Base-by-base conservation (phyloP, 2,329 filamentous ascomycete genomes). In the Lojkania enalia region DNA sequence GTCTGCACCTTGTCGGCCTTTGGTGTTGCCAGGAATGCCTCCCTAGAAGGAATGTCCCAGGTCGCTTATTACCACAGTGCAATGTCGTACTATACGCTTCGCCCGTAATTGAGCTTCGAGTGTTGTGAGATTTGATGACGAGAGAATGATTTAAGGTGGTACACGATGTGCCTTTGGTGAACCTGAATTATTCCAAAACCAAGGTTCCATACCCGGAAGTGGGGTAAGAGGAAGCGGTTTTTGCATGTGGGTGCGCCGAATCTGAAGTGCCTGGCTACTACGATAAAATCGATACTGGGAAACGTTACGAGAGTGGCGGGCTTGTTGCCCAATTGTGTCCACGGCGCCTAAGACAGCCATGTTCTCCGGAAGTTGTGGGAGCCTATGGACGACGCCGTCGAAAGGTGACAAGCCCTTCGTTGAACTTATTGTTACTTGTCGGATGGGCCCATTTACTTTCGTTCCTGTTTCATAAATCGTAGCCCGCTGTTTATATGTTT, bases 201-300 rank as follows among this genome's bases (percentile, higher is more conserved):
- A 33, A 16, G 30, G 39, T 19, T 35, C 37, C 13, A 16, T 37
- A 15, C 62, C 52, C 0, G 64, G 64, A 9, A 66, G 62, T 3
- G 64, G 64, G n/a, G 64, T 67, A 6, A 66, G 36, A 7, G 64
- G 64, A 16, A 67, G 33, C 13, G 60, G 58, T 42, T 67, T 67
- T 11, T 58, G 53, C 21, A 49, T 49, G 7, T 51, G 48, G 2
- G 50, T 46, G 6, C 44, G 47, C 14, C 44, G 42, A 7, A 9
- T 6, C 6, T 33, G 7, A 16, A 15, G 30, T 33, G 11, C 6
- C 14, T 15, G 14, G 30, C 30, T 15, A 11, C n/a, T n/a, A n/a
- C n/a, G n/a, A n/a, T n/a, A n/a, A n/a, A n/a, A n/a, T n/a, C n/a
- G n/a, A n/a, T n/a, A n/a, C n/a, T n/a, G n/a, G n/a, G n/a, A n/a